Base-by-base conservation (phyloP, 1,284 basidiomycete species). In the Cutaneotrichosporon sp. region DNA sequence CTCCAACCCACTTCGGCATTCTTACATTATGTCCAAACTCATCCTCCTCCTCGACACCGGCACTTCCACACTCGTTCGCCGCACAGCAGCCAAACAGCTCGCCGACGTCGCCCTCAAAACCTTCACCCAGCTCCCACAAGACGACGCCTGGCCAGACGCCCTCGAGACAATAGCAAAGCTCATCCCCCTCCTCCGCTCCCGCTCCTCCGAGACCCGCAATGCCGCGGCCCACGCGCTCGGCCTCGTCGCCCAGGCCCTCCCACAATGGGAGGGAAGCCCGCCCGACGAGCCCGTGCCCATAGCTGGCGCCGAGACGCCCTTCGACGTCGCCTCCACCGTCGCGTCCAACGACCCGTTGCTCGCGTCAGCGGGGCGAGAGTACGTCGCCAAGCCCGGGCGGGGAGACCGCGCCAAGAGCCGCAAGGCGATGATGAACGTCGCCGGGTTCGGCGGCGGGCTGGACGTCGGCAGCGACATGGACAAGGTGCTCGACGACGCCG, bases 11-110 rank as follows among this genome's bases (percentile, higher is more conserved):
- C n/a, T 38, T 38, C 36, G 11, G 6, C 36, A n/a, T 16, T 6
- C 36, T 14, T 45, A 11, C 10, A 16, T 47, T n/a, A 65, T 66
- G 64, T 66, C 64, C 36, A 79, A 79, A 46, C 75, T 81, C 60
- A 72, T 81, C 63, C 67, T 78, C 8, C 74, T 81, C 4, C 71
- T 81, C 22, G 77, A 80, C 46, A 77, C 77, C 3, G 80, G 80
- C 9, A 78, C 80, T 2, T 79, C 79, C 1, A 62, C 69, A 1
- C 72, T 74, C 45, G 72, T 81, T 20, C 68, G 79, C 22, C 71
- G 73, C 11, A 81, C 80, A 25, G 79, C 79, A 2, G 78, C 79
- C 14, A 76, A 74, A 49, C 80, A 81, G 59, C 69, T 81, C 7
- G 74, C 77, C 9, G 75, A 79, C 43, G 65, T 81, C 31, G 73